phyloP scores from a whole-genome alignment of 2,329 filamentous ascomycete genomes.

The Raffaelea ambrosiae region DNA sequence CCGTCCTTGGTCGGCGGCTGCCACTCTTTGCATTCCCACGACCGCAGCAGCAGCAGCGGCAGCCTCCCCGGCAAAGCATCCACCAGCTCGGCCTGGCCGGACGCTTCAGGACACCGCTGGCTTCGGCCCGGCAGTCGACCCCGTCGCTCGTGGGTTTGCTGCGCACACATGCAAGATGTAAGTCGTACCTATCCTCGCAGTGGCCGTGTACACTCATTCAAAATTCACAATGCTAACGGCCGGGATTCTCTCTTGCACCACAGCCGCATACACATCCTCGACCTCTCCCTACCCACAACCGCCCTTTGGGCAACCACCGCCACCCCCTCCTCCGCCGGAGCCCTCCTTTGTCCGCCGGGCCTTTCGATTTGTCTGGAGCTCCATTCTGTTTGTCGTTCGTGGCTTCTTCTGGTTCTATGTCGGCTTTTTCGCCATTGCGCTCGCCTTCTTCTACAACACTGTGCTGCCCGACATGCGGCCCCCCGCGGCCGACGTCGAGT shows the following conservation, averaged over 20 bases:
- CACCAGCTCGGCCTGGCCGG: neutral
- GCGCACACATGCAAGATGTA: too few relatives aligned
- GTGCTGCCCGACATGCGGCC: too few relatives aligned
- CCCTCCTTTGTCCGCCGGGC: constrained; percentile 1
- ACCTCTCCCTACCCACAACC: constrained; percentile 1
- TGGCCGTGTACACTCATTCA: too few relatives aligned
- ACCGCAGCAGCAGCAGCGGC: neutral
- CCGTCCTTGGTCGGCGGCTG: neutral
- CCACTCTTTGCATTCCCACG: neutral
- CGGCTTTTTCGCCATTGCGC: constrained; percentile 33
- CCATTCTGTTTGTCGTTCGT: neutral
- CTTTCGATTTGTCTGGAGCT: constrained; percentile 2
- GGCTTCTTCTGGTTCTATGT: neutral
- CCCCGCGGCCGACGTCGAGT: neutral
- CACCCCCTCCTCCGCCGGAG: constrained; percentile 1
- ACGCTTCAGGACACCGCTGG: neutral
- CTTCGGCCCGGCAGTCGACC: neutral
- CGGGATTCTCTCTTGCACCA: neutral
- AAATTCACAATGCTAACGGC: too few relatives aligned
- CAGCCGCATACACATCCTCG: constrained; percentile 1
- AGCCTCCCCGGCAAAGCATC: neutral
- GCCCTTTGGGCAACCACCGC: constrained; percentile 13
- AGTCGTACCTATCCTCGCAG: too few relatives aligned
- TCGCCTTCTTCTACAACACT: too few relatives aligned
- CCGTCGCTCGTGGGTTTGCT: too few relatives aligned